Evolutionary conservation across 78 protist genomes (phyloP).

Genomic region (Dictyostelium brefeldianum): DNA sequence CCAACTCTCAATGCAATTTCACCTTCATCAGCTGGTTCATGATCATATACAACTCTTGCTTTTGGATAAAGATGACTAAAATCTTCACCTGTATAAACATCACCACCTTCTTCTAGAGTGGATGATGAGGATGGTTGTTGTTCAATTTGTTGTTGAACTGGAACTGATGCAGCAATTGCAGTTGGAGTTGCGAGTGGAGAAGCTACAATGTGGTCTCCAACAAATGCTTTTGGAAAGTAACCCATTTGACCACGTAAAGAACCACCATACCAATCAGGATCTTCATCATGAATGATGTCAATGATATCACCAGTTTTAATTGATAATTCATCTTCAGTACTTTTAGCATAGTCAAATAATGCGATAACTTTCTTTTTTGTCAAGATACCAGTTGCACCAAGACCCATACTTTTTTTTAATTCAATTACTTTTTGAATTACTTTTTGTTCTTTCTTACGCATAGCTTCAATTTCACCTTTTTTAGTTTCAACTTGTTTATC

Average conservation of each 20-base stretch:
- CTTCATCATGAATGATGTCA: constrained; percentile 69
- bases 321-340: constrained; percentile 46
- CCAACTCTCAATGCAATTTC: constrained; percentile 38
- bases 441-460: constrained; percentile 66
- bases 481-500: constrained; percentile 72
- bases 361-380: constrained; percentile 20
- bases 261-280: constrained; percentile 68
- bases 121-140: background rate
- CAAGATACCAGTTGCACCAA: constrained; percentile 55
- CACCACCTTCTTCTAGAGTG: background rate
- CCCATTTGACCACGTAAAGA: constrained; percentile 42
- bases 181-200: background rate
- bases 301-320: constrained; percentile 52
- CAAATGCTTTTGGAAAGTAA: constrained; percentile 66
- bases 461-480: constrained; percentile 36
- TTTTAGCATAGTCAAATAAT: constrained; percentile 32
- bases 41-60: constrained; percentile 60
- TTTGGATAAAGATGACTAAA: constrained; percentile 68
- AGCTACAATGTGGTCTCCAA: background rate
- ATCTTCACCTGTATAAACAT: constrained; percentile 10
- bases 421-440: constrained; percentile 68
- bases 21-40: constrained; percentile 45
- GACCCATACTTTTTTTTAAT: constrained; percentile 37
- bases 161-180: background rate
- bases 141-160: background rate